A percentile compares a stretch with the other conserved stretches of the same genome.
These are phyloP conservation scores for Fusarium sp. DNA, from an alignment of 2,329 filamentous ascomycete genomes.

Conservation along the genomic window DNA sequence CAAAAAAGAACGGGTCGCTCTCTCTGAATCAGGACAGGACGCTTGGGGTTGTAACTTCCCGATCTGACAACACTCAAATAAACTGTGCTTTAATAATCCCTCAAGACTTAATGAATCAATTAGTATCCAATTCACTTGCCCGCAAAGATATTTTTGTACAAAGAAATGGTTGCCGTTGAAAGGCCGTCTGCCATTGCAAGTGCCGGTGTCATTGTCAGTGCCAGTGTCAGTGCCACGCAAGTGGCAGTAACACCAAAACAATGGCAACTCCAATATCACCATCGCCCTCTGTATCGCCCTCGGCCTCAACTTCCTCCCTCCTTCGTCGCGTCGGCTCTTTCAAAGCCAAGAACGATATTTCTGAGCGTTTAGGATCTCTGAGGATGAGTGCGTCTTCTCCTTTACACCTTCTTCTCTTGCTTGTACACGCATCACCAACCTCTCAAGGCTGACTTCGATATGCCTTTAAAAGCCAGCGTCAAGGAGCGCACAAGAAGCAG, in stretches of 20 bases:
- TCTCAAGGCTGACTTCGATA: slow-evolving; percentile 16
- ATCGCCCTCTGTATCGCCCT: slow-evolving; percentile 21
- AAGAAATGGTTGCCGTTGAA: slow-evolving; percentile 7
- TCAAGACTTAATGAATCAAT: background rate
- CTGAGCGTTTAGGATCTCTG: slow-evolving; percentile 23
- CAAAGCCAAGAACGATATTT: slow-evolving; percentile 19
- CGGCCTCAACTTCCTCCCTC: slow-evolving; percentile 29
- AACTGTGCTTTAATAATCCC: slow-evolving; percentile 13
- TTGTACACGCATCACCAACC: background rate
- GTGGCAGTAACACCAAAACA: slow-evolving; percentile 4
- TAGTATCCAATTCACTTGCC: background rate
- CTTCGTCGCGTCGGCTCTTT: slow-evolving; percentile 29
- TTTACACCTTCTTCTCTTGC: background rate
- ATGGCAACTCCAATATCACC: slow-evolving; percentile 25
- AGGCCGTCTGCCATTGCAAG: background rate
- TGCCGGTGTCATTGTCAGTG: slow-evolving; percentile 4
- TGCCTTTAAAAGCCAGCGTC: slow-evolving; percentile 17
- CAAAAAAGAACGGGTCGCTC: slow-evolving; percentile 3
- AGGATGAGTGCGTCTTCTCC: slow-evolving; percentile 35
- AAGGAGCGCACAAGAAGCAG: slow-evolving; percentile 32
- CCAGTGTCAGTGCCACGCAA: slow-evolving; percentile 2
- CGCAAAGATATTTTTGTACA: background rate
- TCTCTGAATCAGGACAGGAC: slow-evolving; percentile 10
- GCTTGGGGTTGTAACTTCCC: slow-evolving; percentile 11
- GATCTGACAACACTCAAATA: slow-evolving; percentile 1